Percentiles rank a stretch among this genome's conserved stretches.
These are phyloP conservation scores for Leccinum pallidistipes DNA, from an alignment of 1,284 basidiomycete genomes.

Conservation along the genomic window DNA sequence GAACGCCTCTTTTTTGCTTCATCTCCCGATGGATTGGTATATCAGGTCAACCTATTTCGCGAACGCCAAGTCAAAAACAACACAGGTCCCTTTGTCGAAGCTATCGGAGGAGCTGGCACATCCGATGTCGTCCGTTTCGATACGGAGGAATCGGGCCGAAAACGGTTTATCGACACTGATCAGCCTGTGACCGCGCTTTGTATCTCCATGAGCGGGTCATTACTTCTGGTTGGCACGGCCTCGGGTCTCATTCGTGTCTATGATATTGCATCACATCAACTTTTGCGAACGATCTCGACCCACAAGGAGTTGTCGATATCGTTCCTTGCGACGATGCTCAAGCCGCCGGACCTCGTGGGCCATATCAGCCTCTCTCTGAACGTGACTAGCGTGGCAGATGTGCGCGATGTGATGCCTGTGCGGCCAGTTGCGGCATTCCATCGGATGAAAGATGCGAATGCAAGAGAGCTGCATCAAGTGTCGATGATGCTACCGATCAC, in stretches of 20 bases:
- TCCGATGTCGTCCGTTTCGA: constrained; percentile 69
- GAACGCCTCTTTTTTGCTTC: constrained; percentile 90
- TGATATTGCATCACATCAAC: constrained; percentile 89
- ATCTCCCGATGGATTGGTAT: constrained; percentile 67
- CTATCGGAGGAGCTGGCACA: constrained; percentile 73
- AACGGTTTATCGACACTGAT: constrained; percentile 62
- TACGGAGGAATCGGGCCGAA: constrained; percentile 43
- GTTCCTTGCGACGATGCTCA: constrained; percentile 72
- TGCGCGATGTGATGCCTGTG: constrained; percentile 62
- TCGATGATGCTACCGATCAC: constrained; percentile 55
- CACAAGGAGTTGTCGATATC: constrained; percentile 76
- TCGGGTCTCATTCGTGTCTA: constrained; percentile 80
- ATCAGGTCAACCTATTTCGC: constrained; percentile 81
- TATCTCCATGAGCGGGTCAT: constrained; percentile 78
- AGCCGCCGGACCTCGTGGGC: constrained; percentile 81
- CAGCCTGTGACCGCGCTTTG: constrained; percentile 70
- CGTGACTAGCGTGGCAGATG: constrained; percentile 43
- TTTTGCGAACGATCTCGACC: constrained; percentile 75
- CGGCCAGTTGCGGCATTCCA: constrained; percentile 69
- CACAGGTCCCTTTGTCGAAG: constrained; percentile 54
- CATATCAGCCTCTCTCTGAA: constrained; percentile 62
- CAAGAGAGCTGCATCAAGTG: constrained; percentile 68
- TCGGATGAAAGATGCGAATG: constrained; percentile 63
- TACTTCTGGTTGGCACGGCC: constrained; percentile 74
- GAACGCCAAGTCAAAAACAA: constrained; percentile 50